phyloP scores from a whole-genome alignment of 352 stramenopile genomes.

The Phytophthora pini region DNA sequence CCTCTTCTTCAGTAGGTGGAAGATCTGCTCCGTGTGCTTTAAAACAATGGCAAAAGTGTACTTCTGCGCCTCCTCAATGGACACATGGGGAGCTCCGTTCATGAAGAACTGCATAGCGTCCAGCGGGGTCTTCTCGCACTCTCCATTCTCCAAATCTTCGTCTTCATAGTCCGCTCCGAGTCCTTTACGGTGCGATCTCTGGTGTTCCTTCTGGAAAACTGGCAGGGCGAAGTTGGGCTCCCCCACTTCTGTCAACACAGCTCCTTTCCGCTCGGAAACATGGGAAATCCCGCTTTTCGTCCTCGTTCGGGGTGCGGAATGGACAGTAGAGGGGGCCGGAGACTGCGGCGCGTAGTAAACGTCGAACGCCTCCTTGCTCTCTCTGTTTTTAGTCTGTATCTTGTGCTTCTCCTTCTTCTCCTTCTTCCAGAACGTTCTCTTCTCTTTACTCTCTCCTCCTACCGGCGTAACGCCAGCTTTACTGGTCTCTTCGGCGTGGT shows the following conservation, averaged over 20 bases:
- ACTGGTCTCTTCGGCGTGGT: constrained; percentile 25
- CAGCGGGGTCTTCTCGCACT: constrained; percentile 16
- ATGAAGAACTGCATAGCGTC: constrained; percentile 42
- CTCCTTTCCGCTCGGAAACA: constrained; percentile 46
- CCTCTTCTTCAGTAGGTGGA: constrained; percentile 60
- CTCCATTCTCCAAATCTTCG: constrained; percentile 21
- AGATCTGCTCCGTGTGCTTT: constrained; percentile 83
- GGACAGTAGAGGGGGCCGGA: constrained; percentile 27
- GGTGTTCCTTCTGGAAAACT: constrained; percentile 38
- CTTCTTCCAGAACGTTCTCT: constrained; percentile 13
- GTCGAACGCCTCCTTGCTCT: constrained; percentile 17
- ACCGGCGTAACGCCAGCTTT: constrained; percentile 2
- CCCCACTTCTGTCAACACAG: constrained; percentile 70
- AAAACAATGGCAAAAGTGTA: constrained; percentile 91
- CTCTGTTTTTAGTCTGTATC: neutral
- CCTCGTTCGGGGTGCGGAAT: constrained; percentile 19
- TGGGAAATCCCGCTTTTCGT: constrained; percentile 33
- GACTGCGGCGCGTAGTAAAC: constrained; percentile 47
- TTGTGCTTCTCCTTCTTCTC: constrained; percentile 18
- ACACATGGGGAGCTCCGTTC: constrained; percentile 64
- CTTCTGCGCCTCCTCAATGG: constrained; percentile 88
- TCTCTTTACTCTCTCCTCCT: constrained; percentile 4
- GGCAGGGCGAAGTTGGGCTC: constrained; percentile 49
- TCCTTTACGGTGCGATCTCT: neutral
- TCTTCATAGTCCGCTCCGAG: constrained; percentile 14